Evolutionary conservation across 2,329 filamentous ascomycete species (phyloP).

Genomic region (Xylariaceae sp.): DNA sequence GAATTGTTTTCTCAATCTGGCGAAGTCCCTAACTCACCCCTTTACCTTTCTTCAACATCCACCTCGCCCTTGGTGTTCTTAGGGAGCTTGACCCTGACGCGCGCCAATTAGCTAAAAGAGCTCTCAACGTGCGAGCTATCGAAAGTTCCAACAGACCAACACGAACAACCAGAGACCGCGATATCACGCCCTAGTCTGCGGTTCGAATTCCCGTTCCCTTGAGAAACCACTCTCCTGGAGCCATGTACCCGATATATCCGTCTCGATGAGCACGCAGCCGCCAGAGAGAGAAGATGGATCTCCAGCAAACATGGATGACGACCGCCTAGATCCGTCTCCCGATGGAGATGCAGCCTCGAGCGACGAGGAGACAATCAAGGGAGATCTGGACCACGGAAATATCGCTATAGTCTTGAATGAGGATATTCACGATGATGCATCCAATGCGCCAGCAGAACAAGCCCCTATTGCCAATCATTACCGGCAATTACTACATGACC

Average conservation of each 20-base stretch:
- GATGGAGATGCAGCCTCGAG: conserved; percentile 47
- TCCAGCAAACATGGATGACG: conserved; percentile 42
- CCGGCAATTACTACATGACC: conserved; percentile 51
- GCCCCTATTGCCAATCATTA: conserved; percentile 51
- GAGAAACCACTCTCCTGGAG: conserved; percentile 25
- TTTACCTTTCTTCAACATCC: neutral
- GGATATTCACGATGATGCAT: conserved; percentile 39
- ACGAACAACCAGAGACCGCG: neutral
- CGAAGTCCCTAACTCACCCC: neutral
- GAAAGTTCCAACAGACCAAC: neutral
- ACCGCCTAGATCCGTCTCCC: conserved; percentile 53
- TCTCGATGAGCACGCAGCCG: conserved; percentile 39
- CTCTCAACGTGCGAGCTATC: neutral
- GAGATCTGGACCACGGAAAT: conserved; percentile 44
- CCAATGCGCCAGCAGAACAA: conserved; percentile 36
- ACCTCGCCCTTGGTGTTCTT: neutral
- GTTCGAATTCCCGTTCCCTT: neutral
- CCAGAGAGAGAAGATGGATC: conserved; percentile 50
- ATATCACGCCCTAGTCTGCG: conserved; percentile 4
- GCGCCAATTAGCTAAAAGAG: conserved; percentile 2
- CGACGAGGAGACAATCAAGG: conserved; percentile 52
- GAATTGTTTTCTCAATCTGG: neutral
- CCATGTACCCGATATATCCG: conserved; percentile 36
- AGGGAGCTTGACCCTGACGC: conserved; percentile 10
- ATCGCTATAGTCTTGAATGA: conserved; percentile 46